A percentile compares a stretch with the other conserved stretches of the same genome.
phyloP scores from a whole-genome alignment of 768 basidiomycete species.

The Macrolepiota fuliginosa region DNA sequence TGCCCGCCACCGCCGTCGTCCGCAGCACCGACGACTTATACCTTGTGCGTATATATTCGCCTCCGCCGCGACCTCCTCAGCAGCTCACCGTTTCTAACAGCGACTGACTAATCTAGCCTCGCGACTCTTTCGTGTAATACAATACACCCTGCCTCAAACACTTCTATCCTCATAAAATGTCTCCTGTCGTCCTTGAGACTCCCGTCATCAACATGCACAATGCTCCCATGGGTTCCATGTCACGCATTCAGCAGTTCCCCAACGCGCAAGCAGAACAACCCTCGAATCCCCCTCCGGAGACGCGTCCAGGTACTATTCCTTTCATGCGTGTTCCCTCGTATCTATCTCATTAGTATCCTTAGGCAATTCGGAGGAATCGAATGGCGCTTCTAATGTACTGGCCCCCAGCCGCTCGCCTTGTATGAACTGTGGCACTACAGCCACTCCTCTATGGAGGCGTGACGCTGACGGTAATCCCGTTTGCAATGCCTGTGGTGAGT shows the following conservation, averaged over 20 bases:
- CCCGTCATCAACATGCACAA: conserved; percentile 51
- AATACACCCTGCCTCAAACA: conserved; percentile 14
- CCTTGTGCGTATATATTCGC: conserved; percentile 5
- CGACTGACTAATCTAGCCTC: conserved; percentile 19
- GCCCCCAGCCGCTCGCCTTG: conserved; percentile 48
- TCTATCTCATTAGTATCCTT: conserved; percentile 1
- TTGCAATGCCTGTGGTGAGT: conserved; percentile 89
- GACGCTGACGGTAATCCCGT: conserved; percentile 79
- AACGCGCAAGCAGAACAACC: conserved; percentile 20
- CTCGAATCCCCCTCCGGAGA: conserved; percentile 20
- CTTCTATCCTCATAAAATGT: conserved; percentile 33
- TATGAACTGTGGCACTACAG: conserved; percentile 72
- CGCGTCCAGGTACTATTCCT: conserved; percentile 24
- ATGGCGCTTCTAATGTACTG: conserved; percentile 22
- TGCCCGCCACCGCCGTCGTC: conserved; percentile 5
- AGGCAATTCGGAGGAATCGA: conserved; percentile 27
- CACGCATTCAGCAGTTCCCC: conserved; percentile 45
- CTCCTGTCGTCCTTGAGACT: conserved; percentile 56
- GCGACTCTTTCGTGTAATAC: conserved; percentile 14
- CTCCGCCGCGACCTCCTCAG: not conserved
- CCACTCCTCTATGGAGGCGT: conserved; percentile 84
- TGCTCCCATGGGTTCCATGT: conserved; percentile 37
- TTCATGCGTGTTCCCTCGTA: conserved; percentile 5
- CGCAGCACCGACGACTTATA: conserved; percentile 4
- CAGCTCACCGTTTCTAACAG: not conserved